Conservation (phyloP, 2,329 filamentous ascomycete genomes). For the Botrytis porri region DNA sequence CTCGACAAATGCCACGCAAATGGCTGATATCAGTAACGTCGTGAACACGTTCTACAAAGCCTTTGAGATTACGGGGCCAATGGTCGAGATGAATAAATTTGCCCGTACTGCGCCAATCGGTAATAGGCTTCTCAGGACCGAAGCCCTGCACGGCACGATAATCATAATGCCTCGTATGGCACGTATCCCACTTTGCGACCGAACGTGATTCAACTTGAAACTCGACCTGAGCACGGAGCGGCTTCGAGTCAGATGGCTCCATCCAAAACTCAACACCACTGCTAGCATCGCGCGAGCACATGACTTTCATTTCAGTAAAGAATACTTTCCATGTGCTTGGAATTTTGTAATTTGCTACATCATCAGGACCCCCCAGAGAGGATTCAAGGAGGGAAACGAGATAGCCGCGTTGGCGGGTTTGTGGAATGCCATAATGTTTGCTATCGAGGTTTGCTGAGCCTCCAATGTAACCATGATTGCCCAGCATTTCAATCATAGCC, state of each 20-base stretch:
- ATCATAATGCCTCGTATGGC: constrained; percentile 51
- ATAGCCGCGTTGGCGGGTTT: constrained; percentile 62
- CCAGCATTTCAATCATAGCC: constrained; percentile 23
- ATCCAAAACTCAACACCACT: constrained; percentile 62
- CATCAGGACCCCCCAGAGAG: not conserved
- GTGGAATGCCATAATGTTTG: constrained; percentile 71
- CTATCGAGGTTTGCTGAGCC: constrained; percentile 55
- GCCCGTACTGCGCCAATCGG: constrained; percentile 53
- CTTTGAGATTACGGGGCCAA: constrained; percentile 45
- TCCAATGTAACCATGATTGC: constrained; percentile 52
- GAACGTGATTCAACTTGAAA: constrained; percentile 36
- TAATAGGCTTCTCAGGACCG: constrained; percentile 51
- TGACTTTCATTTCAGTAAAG: not conserved
- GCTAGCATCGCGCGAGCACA: constrained; percentile 52
- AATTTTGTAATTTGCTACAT: not conserved
- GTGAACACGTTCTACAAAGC: constrained; percentile 56
- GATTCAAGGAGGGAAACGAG: constrained; percentile 52
- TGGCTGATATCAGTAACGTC: constrained; percentile 65
- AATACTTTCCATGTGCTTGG: not conserved
- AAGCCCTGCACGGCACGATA: constrained; percentile 51
- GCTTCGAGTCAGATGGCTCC: constrained; percentile 45
- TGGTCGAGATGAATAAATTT: constrained; percentile 50
- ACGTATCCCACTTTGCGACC: not conserved
- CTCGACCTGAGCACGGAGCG: not conserved
- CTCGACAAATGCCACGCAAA: constrained; percentile 47